Conservation (phyloP, 73 alveolate species). For the Breviolum minutum region DNA sequence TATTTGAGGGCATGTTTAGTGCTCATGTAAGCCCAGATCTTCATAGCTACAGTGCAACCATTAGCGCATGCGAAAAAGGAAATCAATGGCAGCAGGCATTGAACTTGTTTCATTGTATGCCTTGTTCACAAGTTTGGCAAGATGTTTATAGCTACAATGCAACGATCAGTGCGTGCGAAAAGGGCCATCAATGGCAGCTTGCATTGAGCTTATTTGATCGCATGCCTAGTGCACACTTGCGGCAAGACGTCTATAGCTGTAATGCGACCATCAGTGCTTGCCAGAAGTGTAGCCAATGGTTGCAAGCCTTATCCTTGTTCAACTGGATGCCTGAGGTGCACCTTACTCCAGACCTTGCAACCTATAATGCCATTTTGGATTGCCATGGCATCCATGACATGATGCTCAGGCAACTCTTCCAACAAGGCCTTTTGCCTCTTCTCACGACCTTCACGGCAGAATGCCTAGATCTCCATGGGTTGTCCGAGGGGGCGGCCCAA, state of each 20-base stretch:
- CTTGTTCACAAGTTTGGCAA: background rate
- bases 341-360: background rate
- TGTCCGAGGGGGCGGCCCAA: constrained; percentile 12
- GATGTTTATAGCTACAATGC: constrained; percentile 10
- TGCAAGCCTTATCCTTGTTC: background rate
- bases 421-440: background rate
- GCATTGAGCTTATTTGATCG: background rate
- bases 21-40: background rate
- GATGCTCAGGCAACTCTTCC: background rate
- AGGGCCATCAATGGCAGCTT: constrained; percentile 6
- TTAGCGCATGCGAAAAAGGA: constrained; percentile 8
- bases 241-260: background rate
- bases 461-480: too few species aligned
- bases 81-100: constrained; percentile 12
- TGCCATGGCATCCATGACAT: background rate
- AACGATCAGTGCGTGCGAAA: constrained; percentile 1
- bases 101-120: constrained; percentile 19
- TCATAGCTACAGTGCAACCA: constrained; percentile 32
- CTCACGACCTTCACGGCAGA: constrained; percentile 3
- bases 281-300: constrained; percentile 4
- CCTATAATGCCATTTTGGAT: constrained; percentile 5
- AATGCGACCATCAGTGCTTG: constrained; percentile 21
- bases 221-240: too few species aligned
- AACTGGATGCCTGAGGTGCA: background rate
- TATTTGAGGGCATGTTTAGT: background rate